Evolutionary conservation across 139 green algal species (phyloP).

Genomic region (Choricystis sp.): DNA sequence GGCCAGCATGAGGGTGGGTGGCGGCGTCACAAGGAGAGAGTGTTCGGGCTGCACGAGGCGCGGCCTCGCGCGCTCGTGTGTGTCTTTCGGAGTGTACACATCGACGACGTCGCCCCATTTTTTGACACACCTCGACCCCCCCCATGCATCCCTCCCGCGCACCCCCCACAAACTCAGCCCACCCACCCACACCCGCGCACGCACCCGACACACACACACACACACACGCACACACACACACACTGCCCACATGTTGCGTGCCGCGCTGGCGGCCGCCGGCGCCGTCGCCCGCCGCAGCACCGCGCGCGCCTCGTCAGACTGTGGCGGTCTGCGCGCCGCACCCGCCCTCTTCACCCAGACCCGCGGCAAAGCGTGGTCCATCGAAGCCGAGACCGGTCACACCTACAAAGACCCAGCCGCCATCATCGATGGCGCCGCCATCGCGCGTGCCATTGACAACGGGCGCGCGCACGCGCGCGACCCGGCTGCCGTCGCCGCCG

Average conservation of each 20-base stretch:
- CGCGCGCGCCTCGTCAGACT: not conserved
- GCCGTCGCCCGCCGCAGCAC: too few relatives aligned
- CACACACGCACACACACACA: not conserved
- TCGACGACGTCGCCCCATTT: too few relatives aligned
- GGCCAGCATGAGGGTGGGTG: too few relatives aligned
- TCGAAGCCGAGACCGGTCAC: not conserved
- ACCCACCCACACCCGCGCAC: too few relatives aligned
- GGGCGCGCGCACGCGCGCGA: slow-evolving; percentile 19
- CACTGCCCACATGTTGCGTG: not conserved
- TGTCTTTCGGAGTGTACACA: too few relatives aligned
- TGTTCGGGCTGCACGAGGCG: too few relatives aligned
- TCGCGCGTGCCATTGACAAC: slow-evolving; percentile 15
- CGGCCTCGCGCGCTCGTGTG: too few relatives aligned
- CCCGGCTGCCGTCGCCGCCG: slow-evolving; percentile 9
- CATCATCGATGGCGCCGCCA: slow-evolving; percentile 21
- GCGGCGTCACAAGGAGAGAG: too few relatives aligned
- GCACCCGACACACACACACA: too few relatives aligned
- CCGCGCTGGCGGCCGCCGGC: not conserved
- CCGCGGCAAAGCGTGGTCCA: not conserved
- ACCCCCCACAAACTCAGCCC: too few relatives aligned
- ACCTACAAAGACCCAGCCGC: slow-evolving; percentile 8
- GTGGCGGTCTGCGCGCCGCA: not conserved
- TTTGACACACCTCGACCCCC: too few relatives aligned
- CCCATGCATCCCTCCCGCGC: too few relatives aligned
- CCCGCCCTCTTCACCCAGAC: not conserved